Evolutionary conservation across 345 rosid genomes (phyloP).

Genomic region (Iberis pinnata): DNA sequence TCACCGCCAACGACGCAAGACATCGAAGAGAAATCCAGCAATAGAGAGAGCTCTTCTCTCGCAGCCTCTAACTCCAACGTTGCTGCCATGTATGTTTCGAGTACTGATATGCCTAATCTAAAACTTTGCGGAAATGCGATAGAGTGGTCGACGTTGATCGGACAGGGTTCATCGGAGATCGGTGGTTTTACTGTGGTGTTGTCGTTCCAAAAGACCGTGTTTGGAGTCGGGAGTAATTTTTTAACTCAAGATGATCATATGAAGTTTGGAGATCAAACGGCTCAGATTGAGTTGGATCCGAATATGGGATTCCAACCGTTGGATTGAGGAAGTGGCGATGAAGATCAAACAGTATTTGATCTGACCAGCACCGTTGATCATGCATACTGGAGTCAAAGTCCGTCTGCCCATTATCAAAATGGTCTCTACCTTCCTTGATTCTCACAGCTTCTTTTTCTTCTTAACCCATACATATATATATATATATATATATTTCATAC

Average conservation of each 20-base stretch:
- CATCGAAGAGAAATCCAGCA: constrained; percentile 35
- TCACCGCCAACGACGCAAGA: constrained; percentile 8
- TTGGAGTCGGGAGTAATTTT: constrained; percentile 38
- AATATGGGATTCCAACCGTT: constrained; percentile 54
- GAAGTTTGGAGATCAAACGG: constrained; percentile 47
- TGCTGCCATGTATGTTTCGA: constrained; percentile 26
- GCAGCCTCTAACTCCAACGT: constrained; percentile 46
- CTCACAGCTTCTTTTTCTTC: too few species aligned
- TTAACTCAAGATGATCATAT: too few species aligned
- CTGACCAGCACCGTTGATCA: constrained; percentile 60
- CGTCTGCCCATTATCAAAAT: constrained; percentile 49
- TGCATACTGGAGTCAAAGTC: constrained; percentile 77
- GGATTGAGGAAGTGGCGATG: constrained; percentile 72
- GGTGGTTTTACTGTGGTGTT: constrained; percentile 44
- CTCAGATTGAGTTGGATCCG: constrained; percentile 36
- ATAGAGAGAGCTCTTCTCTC: constrained; percentile 84
- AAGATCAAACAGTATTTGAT: constrained; percentile 56
- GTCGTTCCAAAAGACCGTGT: constrained; percentile 41
- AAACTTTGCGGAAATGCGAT: constrained; percentile 36
- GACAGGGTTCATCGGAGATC: constrained; percentile 46
- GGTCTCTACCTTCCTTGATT: constrained; percentile 68
- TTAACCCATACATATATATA: too few species aligned
- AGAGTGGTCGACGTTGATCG: constrained; percentile 42
- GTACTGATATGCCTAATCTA: constrained; percentile 27
- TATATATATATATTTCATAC: too few species aligned